Percentiles rank a stretch among this genome's conserved stretches.
phyloP scores from a whole-genome alignment of 192 early-diverging fungal genomes.

The Obelidium mucronatum region DNA sequence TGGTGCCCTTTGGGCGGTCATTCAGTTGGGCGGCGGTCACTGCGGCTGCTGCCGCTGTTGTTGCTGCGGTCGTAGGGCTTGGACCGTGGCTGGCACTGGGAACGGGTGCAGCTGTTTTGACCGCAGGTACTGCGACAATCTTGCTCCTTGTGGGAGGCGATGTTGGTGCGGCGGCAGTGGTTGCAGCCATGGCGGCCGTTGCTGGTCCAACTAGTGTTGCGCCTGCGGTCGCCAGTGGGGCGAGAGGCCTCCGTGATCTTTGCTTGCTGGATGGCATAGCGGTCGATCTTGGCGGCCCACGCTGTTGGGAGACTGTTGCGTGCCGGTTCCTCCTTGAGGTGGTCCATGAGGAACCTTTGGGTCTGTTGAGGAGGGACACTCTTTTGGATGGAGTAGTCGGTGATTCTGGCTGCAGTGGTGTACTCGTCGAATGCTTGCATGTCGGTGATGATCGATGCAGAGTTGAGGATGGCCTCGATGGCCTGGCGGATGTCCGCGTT shows the following conservation, averaged over 20 bases:
- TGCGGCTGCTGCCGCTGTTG: too few relatives aligned
- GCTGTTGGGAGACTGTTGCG: not conserved
- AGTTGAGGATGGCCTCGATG: not conserved
- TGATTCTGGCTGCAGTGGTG: not conserved
- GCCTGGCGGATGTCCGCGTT: not conserved
- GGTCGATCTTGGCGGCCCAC: not conserved
- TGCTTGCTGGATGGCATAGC: not conserved
- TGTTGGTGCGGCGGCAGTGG: not conserved
- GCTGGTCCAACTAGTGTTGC: too few relatives aligned
- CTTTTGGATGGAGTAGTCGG: not conserved
- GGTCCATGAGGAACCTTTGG: not conserved
- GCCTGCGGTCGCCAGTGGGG: not conserved
- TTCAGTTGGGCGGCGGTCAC: not conserved
- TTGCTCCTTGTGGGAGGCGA: not conserved
- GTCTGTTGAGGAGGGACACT: not conserved
- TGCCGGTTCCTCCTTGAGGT: not conserved
- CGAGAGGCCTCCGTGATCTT: not conserved
- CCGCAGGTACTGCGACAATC: not conserved
- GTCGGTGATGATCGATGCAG: not conserved
- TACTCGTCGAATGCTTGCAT: not conserved
- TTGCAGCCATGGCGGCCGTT: not conserved
- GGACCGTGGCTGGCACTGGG: not conserved
- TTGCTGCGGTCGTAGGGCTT: too few relatives aligned
- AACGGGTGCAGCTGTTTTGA: not conserved
- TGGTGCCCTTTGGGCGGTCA: not conserved